A percentile compares a stretch with the other conserved stretches of the same genome.
Conservation (phyloP, 257 asterid species). For the Solanum paucissectum region DNA sequence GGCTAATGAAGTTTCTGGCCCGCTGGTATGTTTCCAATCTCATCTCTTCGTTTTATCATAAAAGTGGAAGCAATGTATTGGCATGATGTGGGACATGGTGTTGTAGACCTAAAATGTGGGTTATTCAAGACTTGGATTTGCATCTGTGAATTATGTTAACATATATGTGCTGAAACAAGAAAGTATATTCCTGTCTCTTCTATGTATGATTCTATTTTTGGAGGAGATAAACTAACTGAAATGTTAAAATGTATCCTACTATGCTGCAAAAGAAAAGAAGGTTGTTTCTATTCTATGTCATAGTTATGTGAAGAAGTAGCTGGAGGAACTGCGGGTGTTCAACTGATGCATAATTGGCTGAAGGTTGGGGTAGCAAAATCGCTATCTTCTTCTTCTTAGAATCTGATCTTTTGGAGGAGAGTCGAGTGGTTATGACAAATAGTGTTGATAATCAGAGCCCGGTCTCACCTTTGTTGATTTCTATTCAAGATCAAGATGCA, state of each 20-base stretch:
- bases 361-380: background rate
- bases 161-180: background rate
- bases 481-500: background rate
- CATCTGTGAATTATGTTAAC: background rate
- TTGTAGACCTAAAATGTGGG: background rate
- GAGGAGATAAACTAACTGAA: background rate
- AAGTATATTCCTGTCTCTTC: background rate
- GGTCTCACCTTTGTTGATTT: background rate
- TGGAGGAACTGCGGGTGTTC: background rate
- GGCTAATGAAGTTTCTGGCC: conserved; percentile 73
- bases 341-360: background rate
- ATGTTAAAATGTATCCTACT: background rate
- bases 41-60: background rate
- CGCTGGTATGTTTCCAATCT: conserved; percentile 40
- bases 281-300: background rate
- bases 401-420: background rate
- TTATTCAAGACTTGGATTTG: background rate
- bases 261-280: background rate
- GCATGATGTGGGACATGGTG: background rate
- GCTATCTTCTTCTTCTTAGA: background rate
- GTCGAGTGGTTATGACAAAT: background rate
- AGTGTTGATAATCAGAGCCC: background rate
- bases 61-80: background rate
- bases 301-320: background rate
- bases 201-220: background rate